Percentiles rank a stretch among this genome's conserved stretches.
Evolutionary conservation across 176 grass and related monocot species (phyloP).

Genomic region (Canna indica): DNA sequence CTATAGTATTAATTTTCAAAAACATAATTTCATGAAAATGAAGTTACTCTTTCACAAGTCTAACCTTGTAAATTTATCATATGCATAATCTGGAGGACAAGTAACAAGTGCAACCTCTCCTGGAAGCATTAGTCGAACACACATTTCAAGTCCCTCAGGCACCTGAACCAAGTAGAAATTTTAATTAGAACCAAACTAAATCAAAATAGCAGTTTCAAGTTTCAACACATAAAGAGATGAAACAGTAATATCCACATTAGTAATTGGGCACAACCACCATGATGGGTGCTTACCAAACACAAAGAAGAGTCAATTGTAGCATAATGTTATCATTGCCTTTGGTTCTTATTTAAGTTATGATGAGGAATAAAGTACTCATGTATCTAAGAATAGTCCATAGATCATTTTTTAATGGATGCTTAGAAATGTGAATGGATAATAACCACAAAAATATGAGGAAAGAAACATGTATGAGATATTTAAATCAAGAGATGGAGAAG

Average conservation of each 20-base stretch:
- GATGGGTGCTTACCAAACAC: neutral
- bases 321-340: neutral
- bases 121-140: constrained; percentile 94
- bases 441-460: neutral
- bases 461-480: neutral
- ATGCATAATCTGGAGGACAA: constrained; percentile 97
- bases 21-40: neutral
- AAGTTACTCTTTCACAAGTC: constrained; percentile 14
- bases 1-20: neutral
- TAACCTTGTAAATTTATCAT: constrained; percentile 93
- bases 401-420: neutral
- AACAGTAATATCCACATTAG: neutral
- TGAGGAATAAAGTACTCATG: neutral
- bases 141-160: constrained; percentile 97
- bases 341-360: neutral
- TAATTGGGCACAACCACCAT: neutral
- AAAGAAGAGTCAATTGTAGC: neutral
- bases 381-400: neutral
- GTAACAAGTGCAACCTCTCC: constrained; percentile 80
- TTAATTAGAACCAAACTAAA: neutral
- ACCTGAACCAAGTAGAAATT: constrained; percentile 39
- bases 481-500: neutral
- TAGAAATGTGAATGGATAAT: neutral
- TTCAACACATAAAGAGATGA: neutral
- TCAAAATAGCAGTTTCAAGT: constrained; percentile 7